Evolutionary conservation across 805 yeast genomes (phyloP).

Genomic region (Kodamaea hsintzibuensis): DNA sequence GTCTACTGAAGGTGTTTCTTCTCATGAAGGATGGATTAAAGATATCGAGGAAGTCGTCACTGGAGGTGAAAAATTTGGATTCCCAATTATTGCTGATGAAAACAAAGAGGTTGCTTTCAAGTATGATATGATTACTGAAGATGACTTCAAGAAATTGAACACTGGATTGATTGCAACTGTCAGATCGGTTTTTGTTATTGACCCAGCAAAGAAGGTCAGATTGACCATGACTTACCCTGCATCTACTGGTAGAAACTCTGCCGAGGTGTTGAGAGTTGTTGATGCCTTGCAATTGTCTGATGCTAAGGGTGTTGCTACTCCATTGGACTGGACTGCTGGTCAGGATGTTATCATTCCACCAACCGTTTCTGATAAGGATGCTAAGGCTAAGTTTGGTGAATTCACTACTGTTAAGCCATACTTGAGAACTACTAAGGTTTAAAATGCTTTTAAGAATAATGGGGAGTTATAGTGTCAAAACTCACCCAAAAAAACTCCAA

Average conservation of each 20-base stretch:
- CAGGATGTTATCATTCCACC: slow-evolving; percentile 76
- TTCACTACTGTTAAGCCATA: slow-evolving; percentile 63
- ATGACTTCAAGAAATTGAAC: slow-evolving; percentile 65
- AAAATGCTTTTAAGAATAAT: neutral
- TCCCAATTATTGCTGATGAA: slow-evolving; percentile 72
- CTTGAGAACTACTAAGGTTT: slow-evolving; percentile 52
- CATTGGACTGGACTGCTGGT: slow-evolving; percentile 73
- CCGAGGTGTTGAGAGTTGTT: slow-evolving; percentile 68
- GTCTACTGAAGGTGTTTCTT: slow-evolving; percentile 61
- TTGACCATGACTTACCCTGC: slow-evolving; percentile 69
- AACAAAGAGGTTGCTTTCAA: slow-evolving; percentile 57
- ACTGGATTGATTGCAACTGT: slow-evolving; percentile 67
- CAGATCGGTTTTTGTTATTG: slow-evolving; percentile 71
- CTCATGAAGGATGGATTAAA: slow-evolving; percentile 68
- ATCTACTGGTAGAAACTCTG: slow-evolving; percentile 74
- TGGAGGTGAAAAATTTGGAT: slow-evolving; percentile 52
- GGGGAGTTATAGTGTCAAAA: neutral
- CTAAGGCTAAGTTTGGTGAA: slow-evolving; percentile 60
- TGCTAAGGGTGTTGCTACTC: slow-evolving; percentile 62
- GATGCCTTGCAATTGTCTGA: slow-evolving; percentile 71
- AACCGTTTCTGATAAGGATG: slow-evolving; percentile 58
- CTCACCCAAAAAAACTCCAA: too few relatives aligned
- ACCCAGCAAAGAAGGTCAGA: slow-evolving; percentile 63
- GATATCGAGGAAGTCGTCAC: slow-evolving; percentile 67
- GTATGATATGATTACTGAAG: slow-evolving; percentile 72